These are phyloP conservation scores for Clarireedia homoeocarpa DNA, from an alignment of 2,329 filamentous ascomycete species.

Conservation along the genomic window DNA sequence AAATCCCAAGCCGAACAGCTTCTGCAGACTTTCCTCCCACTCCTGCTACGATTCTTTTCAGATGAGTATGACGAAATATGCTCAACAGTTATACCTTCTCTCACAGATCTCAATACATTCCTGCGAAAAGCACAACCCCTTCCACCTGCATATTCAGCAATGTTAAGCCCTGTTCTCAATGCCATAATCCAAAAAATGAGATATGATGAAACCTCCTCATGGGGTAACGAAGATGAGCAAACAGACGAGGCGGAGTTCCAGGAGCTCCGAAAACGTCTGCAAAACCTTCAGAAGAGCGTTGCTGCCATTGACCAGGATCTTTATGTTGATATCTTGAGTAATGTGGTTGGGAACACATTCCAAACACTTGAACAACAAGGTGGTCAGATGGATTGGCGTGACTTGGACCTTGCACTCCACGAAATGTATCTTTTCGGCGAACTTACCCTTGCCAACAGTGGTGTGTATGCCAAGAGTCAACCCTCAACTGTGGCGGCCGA, in stretches of 20 bases:
- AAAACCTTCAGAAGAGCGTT: conserved; percentile 86
- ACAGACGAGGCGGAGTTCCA: conserved; percentile 97
- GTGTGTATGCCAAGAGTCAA: conserved; percentile 77
- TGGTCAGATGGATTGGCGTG: conserved; percentile 80
- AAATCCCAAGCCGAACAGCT: conserved; percentile 72
- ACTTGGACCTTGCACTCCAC: conserved; percentile 85
- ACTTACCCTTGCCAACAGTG: conserved; percentile 79
- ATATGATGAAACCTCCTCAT: conserved; percentile 88
- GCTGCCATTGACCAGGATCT: conserved; percentile 81
- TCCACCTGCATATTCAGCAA: conserved; percentile 67
- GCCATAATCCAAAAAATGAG: conserved; percentile 94
- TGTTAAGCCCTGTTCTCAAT: conserved; percentile 81
- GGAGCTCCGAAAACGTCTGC: conserved; percentile 81
- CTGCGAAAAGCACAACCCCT: conserved; percentile 72
- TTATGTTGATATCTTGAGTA: conserved; percentile 82
- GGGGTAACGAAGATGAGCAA: conserved; percentile 90
- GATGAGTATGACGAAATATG: conserved; percentile 98
- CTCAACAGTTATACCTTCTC: conserved; percentile 85
- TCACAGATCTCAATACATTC: conserved; percentile 87
- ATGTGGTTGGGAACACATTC: conserved; percentile 82
- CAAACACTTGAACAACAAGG: conserved; percentile 68
- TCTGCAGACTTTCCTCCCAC: conserved; percentile 75
- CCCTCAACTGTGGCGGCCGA: conserved; percentile 74
- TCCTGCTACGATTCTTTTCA: conserved; percentile 87
- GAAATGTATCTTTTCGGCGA: conserved; percentile 97